Conservation (phyloP, 441 rosid genomes). For the Gossypium davidsonii region DNA sequence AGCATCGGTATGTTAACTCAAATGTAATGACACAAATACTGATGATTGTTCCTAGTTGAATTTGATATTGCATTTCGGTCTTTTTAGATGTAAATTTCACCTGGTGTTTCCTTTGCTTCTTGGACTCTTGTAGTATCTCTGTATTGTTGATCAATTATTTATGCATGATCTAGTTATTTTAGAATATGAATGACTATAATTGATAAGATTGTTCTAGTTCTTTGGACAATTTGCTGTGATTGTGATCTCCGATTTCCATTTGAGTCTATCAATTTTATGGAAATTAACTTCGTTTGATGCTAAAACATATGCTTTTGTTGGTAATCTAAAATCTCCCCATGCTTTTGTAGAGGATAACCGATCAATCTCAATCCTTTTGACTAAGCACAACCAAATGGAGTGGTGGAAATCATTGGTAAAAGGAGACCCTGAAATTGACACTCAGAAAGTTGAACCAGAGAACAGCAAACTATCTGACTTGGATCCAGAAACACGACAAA, state of each 20-base stretch:
- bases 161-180: background rate
- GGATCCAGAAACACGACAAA: constrained; percentile 79
- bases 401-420: constrained; percentile 90
- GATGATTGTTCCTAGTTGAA: background rate
- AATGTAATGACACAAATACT: background rate
- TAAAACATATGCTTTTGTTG: background rate
- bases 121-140: background rate
- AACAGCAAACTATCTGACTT: constrained; percentile 78
- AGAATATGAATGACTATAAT: background rate
- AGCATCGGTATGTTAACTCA: constrained; percentile 54
- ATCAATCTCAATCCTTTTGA: constrained; percentile 64
- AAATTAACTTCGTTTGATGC: background rate
- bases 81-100: background rate
- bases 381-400: constrained; percentile 91
- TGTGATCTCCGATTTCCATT: background rate
- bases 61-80: background rate
- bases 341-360: constrained; percentile 72
- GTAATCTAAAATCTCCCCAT: background rate
- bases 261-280: background rate
- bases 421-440: constrained; percentile 87
- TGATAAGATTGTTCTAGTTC: background rate
- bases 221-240: background rate
- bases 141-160: background rate
- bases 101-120: background rate
- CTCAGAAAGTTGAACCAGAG: constrained; percentile 97